Base-by-base conservation (phyloP, 2,329 filamentous ascomycete species). In the Paramyrothecium roridum region DNA sequence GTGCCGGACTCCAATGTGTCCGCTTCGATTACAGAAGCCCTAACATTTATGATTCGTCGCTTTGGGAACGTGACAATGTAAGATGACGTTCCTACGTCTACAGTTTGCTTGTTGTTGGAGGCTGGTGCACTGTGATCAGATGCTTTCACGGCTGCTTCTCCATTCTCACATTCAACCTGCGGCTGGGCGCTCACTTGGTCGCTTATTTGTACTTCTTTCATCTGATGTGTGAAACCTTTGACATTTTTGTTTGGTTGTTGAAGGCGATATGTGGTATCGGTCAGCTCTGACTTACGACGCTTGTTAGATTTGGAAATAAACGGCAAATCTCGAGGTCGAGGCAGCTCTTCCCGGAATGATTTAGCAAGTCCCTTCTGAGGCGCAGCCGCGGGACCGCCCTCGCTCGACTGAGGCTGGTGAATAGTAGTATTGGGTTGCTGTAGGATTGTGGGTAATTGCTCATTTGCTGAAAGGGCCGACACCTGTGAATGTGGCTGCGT, bases 301-400 rank as follows among this genome's bases (percentile, higher is more conserved):
- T 13, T 40, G 21, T 56, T 61, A 19, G 51, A 8, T 2, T 34
- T 19, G 17, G 54, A 49, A 34, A 52, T 53, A 47, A 70, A 71
- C 3, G 70, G 70, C 12, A 72, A 63, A 12, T 61, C 59, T 19
- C 70, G 66, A 46, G 67, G 68, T 16, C 47, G 63, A 3, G 70
- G 70, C 66, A 72, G 67, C 2, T 64, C 50, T 43, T 64, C 55
- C 20, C 63, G 65, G 52, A 70, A 71, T 30, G 13, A 17, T 13
- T 43, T 43, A 4, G 37, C 37, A 43, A 13, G 6, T 19, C n/a
- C 16, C 12, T 43, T 43, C 4, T 6, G 37, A 17, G 37, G n/a
- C 7, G n/a, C n/a, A 19, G 12, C 16, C 13, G 12, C 37, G 7
- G 7, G 37, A 4, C n/a, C 16, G 12, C 16, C n/a, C 16, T 16